These are phyloP conservation scores for Bombardia bombarda DNA, from an alignment of 495 filamentous ascomycete species.

Conservation along the genomic window DNA sequence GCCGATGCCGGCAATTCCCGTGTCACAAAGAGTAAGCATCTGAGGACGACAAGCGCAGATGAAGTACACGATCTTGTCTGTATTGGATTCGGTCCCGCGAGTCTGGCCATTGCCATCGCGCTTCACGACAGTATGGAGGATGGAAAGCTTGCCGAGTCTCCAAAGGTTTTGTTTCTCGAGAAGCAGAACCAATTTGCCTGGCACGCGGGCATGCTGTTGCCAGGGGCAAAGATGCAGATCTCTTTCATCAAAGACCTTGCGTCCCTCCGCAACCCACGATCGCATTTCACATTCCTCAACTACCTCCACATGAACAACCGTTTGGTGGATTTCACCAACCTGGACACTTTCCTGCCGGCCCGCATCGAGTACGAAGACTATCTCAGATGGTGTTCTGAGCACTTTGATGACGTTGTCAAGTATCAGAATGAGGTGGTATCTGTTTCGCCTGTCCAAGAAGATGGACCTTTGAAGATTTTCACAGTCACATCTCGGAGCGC, in stretches of 20 bases:
- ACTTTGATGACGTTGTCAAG: constrained; percentile 68
- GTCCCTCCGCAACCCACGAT: constrained; percentile 77
- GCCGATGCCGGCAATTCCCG: constrained; percentile 3
- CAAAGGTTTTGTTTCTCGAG: constrained; percentile 78
- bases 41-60: constrained; percentile 22
- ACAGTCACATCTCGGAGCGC: constrained; percentile 33
- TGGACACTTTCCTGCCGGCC: constrained; percentile 79
- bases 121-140: constrained; percentile 60
- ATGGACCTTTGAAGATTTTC: constrained; percentile 41
- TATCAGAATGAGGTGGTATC: constrained; percentile 73
- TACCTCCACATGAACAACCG: constrained; percentile 75
- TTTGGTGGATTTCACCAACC: constrained; percentile 81
- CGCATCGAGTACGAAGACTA: constrained; percentile 93
- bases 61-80: constrained; percentile 76
- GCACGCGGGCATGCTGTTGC: constrained; percentile 93
- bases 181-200: constrained; percentile 76
- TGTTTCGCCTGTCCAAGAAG: constrained; percentile 41
- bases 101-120: constrained; percentile 85
- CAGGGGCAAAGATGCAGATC: constrained; percentile 93
- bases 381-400: constrained; percentile 80
- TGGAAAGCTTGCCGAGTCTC: constrained; percentile 32
- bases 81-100: constrained; percentile 89
- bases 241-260: constrained; percentile 96
- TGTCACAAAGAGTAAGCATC: constrained; percentile 15
- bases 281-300: constrained; percentile 91